These are phyloP conservation scores for Phialemoniopsis sp. DNA, from an alignment of 2,329 filamentous ascomycete genomes.

Conservation along the genomic window DNA sequence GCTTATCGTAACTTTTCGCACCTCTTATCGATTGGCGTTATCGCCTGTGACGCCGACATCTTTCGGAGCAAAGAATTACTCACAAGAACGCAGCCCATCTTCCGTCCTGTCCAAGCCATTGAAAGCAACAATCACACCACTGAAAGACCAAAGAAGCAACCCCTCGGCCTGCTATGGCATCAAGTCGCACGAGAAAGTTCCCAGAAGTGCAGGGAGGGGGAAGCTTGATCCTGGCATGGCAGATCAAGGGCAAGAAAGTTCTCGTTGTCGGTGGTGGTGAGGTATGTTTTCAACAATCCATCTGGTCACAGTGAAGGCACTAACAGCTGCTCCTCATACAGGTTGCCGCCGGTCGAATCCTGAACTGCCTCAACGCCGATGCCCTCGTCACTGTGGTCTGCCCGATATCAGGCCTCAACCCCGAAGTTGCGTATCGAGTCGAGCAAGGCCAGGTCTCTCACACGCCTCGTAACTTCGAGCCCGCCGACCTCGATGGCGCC, in stretches of 20 bases:
- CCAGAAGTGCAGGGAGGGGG: slow-evolving; percentile 85
- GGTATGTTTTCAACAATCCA: slow-evolving; percentile 55
- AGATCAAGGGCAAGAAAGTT: slow-evolving; percentile 82
- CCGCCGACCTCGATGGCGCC: slow-evolving; percentile 74
- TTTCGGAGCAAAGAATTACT: slow-evolving; percentile 13
- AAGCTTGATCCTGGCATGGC: slow-evolving; percentile 93
- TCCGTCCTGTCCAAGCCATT: too few relatives aligned
- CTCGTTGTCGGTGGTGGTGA: slow-evolving; percentile 95
- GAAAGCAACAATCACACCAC: too few relatives aligned
- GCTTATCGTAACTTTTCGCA: too few relatives aligned
- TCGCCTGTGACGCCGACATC: too few relatives aligned
- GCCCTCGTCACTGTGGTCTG: slow-evolving; percentile 84
- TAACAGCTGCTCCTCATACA: slow-evolving; percentile 28
- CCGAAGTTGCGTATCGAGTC: slow-evolving; percentile 82
- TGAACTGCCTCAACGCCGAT: slow-evolving; percentile 93
- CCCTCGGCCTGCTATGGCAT: background rate
- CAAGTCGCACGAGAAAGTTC: slow-evolving; percentile 42
- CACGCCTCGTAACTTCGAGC: slow-evolving; percentile 78
- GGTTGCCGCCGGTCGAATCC: slow-evolving; percentile 93
- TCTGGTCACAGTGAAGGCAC: too few relatives aligned
- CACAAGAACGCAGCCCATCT: slow-evolving; percentile 13
- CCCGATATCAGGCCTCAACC: slow-evolving; percentile 74
- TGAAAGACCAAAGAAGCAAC: too few relatives aligned
- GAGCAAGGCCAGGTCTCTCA: slow-evolving; percentile 72
- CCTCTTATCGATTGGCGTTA: too few relatives aligned